Evolutionary conservation across 2,329 filamentous ascomycete genomes (phyloP), one percentile per base, ranked within the genome.

Genomic region (Clonostachys chloroleuca): DNA sequence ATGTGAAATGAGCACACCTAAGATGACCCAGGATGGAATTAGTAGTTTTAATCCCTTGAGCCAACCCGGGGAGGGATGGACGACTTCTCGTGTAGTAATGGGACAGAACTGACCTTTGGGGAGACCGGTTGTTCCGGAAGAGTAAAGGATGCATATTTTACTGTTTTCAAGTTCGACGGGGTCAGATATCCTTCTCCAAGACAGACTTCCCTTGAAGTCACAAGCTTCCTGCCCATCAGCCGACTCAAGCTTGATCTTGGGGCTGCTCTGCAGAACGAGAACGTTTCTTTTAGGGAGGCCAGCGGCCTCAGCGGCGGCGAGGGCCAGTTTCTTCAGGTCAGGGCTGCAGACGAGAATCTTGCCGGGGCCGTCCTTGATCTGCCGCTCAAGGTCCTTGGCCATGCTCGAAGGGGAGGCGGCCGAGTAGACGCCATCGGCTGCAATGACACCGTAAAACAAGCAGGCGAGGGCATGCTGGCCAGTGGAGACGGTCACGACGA

Each of bases 371-470:
- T 73, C 64, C 2, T 53, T 53, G 33, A 73, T 54, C 55, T 75
- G 69, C 35, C 74, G 67, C 4, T 70, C 69, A 9, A 84, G 59
- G 24, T 84, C 81, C 3, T 64, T 55, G 1, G 70, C 64, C 0
- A 78, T 80, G 6, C 69, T 73, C 1, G 71, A 67, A 0, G 77
- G 67, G 42, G 70, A 76, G 0, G 77, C 77, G 6, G 77, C 74
- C 7, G 77, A 78, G 54, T 80, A 84, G 24, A 84, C 71, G 16
- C 79, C 81, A 1, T 75, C 80, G 3, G 80, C 78, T 5, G 77
- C 80, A 42, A 84, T 67, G 45, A 81, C 72, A 13, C 73, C 76
- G 52, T 72, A 83, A 55, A 80, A 78, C 2, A 80, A 52, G 12
- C 73, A 66, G 0, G 78, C 72, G 0, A 83, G 65, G 6, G 81